phyloP scores from a whole-genome alignment of 2,329 filamentous ascomycete genomes.

The Clathrospora elynae region DNA sequence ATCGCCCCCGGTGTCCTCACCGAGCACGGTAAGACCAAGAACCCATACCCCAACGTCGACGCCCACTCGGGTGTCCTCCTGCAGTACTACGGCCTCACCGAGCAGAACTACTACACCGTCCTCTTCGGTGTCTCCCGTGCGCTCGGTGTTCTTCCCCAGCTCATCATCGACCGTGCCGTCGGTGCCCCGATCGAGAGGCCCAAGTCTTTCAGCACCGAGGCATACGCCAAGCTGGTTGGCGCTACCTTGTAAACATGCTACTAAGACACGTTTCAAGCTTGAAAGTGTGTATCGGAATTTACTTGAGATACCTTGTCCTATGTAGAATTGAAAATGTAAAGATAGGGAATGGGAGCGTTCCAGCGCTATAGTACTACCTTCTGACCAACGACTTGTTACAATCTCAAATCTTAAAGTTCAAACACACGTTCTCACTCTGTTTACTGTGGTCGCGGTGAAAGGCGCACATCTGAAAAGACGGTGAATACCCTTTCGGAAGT shows the following conservation, averaged over 20 bases:
- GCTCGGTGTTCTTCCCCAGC: slow-evolving; percentile 96
- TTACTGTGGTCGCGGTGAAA: neutral
- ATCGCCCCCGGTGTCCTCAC: slow-evolving; percentile 96
- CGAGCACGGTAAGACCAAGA: slow-evolving; percentile 99
- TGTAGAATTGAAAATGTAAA: slow-evolving; percentile 45
- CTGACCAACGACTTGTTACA: slow-evolving; percentile 33
- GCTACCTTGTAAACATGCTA: slow-evolving; percentile 76
- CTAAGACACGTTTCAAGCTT: slow-evolving; percentile 8
- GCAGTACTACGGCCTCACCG: slow-evolving; percentile 98
- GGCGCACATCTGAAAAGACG: neutral
- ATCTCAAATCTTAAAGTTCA: slow-evolving; percentile 35
- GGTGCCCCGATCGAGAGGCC: slow-evolving; percentile 97
- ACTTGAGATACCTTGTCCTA: slow-evolving; percentile 41
- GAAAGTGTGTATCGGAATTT: slow-evolving; percentile 23
- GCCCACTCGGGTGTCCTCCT: slow-evolving; percentile 98
- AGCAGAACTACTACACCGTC: slow-evolving; percentile 99
- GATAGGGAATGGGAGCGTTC: slow-evolving; percentile 35
- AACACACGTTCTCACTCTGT: slow-evolving; percentile 1
- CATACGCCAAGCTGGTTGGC: slow-evolving; percentile 89
- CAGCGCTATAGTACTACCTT: slow-evolving; percentile 38
- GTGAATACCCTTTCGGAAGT: no score
- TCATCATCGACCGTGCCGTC: slow-evolving; percentile 98
- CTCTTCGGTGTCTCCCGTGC: slow-evolving; percentile 98
- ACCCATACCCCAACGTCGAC: slow-evolving; percentile 98
- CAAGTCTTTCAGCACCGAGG: slow-evolving; percentile 98